Base-by-base conservation (phyloP, 2,329 filamentous ascomycete genomes). In the Aureobasidium musti region DNA sequence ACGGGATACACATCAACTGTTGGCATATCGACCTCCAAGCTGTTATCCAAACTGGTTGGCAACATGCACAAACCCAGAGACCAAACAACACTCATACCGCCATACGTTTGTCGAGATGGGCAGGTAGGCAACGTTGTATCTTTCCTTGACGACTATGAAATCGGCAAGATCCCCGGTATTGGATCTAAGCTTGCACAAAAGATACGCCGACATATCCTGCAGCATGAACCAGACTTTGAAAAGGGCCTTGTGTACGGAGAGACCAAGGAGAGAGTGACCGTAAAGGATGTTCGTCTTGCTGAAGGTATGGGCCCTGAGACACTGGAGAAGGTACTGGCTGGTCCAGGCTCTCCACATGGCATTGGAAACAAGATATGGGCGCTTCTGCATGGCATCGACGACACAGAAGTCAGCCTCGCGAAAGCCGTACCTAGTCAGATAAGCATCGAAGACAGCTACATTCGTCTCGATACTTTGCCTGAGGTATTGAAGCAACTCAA, bases 381-480 rank as follows among this genome's bases (percentile, higher is more conserved):
- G 21, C 81, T 97, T 7, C 79, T 98, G 2, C 89, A 97, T 75
- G 94, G 93, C 6, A 82, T 92, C 33, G 94, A 98, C 75, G 79
- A 87, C 63, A 82, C 84, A 0, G 87, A 91, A 67, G 92, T 98
- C 21, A 87, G 87, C 59, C 83, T 87, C 69, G 89, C 87, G 1
- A 86, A 86, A 71, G 85, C 87, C 52, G 78, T 96, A 1, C 94
- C 94, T 0, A 87, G 87, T 1, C 93, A 97, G 77, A 96, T 98
- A 74, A 95, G 91, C 76, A 95, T 98, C 69, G 94, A 98, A 75
- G 93, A 98, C 77, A 95, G 92, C 19, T 98, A 96, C 75, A 84
- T 86, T 28, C 86, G 87, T 0, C 80, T 97, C 1, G 85, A 89
- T 70, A 87, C 83, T 0, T 75, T 89, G 61, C 77, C 85, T 0